phyloP scores from a whole-genome alignment of 441 rosid genomes.

The Breynia disticha region DNA sequence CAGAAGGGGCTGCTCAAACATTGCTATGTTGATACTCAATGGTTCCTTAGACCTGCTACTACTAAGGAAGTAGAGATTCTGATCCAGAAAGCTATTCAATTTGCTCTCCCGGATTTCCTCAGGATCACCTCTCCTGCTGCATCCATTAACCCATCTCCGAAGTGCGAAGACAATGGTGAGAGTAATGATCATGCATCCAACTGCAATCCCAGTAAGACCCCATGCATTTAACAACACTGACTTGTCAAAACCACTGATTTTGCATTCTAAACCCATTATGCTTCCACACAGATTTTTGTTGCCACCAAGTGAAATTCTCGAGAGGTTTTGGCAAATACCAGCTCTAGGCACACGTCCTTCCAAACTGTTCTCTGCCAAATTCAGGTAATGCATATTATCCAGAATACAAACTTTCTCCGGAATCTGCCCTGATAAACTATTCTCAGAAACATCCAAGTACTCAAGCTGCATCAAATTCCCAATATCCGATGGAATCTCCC shows the following conservation, averaged over 20 bases:
- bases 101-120: conserved; percentile 48
- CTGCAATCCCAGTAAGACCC: conserved; percentile 39
- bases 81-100: conserved; percentile 41
- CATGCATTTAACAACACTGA: conserved; percentile 32
- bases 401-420: conserved; percentile 51
- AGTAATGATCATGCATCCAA: conserved; percentile 35
- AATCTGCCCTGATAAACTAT: conserved; percentile 52
- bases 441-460: conserved; percentile 56
- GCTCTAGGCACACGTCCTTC: conserved; percentile 53
- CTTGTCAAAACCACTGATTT: conserved; percentile 22
- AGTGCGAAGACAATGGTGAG: conserved; percentile 25
- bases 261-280: conserved; percentile 37
- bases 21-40: conserved; percentile 76
- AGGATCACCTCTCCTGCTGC: conserved; percentile 25
- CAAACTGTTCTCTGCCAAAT: conserved; percentile 48
- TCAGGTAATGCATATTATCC: conserved; percentile 35
- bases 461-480: conserved; percentile 64
- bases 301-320: conserved; percentile 39
- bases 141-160: conserved; percentile 33
- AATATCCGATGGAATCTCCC: conserved; percentile 53
- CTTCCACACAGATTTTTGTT: conserved; percentile 61
- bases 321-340: conserved; percentile 53
- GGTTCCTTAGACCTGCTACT: conserved; percentile 83
- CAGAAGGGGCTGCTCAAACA: conserved; percentile 79
- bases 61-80: conserved; percentile 46